phyloP scores from a whole-genome alignment of 371 early-diverging fungal species.

The Mucor indicus region DNA sequence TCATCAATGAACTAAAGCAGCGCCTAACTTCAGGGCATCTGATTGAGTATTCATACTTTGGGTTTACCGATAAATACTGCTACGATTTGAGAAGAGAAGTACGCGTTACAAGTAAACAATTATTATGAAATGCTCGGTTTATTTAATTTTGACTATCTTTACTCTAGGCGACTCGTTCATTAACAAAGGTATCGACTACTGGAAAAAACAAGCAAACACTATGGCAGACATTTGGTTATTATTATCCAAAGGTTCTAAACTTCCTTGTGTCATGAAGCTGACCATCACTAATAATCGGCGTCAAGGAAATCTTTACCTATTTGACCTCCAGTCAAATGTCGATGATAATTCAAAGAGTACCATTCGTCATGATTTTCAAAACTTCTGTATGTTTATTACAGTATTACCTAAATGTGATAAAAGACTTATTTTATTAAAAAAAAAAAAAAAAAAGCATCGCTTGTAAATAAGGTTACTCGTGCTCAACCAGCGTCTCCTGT shows the following conservation, averaged over 20 bases:
- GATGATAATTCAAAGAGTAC: background rate
- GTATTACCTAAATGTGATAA: background rate
- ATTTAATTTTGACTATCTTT: background rate
- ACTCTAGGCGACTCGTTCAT: background rate
- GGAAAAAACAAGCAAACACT: background rate
- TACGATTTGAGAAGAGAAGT: slow-evolving; percentile 3
- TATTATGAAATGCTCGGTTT: background rate
- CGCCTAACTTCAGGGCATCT: no score
- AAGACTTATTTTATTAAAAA: background rate
- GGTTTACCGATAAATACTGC: slow-evolving; percentile 7
- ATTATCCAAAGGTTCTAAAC: slow-evolving; percentile 4
- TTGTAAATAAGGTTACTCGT: background rate
- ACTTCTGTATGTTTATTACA: no score
- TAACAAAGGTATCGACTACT: slow-evolving; percentile 3
- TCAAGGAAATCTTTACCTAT: background rate
- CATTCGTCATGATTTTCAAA: slow-evolving; percentile 1
- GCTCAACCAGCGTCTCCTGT: background rate
- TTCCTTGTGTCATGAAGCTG: slow-evolving; percentile 7
- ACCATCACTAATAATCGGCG: background rate
- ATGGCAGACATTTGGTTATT: slow-evolving; percentile 6
- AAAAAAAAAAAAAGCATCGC: background rate
- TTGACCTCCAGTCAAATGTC: background rate
- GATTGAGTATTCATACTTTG: slow-evolving; percentile 7
- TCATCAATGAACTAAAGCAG: no score
- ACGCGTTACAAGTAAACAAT: background rate